Conservation (phyloP, 805 yeast species). For the Lachancea meyersii region DNA sequence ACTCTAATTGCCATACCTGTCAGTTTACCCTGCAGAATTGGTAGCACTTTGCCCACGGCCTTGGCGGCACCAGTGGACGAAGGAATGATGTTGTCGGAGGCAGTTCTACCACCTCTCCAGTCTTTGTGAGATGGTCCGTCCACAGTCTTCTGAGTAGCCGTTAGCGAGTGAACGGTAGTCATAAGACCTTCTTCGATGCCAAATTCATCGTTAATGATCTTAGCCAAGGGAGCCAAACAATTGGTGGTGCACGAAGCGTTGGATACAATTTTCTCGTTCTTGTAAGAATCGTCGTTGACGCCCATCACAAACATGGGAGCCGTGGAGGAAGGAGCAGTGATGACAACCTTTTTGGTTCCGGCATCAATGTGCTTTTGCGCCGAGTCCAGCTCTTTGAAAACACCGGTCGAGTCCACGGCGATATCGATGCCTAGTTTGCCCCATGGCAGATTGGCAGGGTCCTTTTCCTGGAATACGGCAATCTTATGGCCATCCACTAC, state of each 20-base stretch:
- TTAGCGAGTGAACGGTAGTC: slow-evolving; percentile 69
- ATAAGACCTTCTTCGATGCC: slow-evolving; percentile 70
- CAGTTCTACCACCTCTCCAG: slow-evolving; percentile 79
- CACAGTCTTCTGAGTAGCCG: slow-evolving; percentile 69
- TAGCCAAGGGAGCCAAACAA: slow-evolving; percentile 70
- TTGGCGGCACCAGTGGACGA: slow-evolving; percentile 74
- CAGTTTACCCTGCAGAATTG: slow-evolving; percentile 64
- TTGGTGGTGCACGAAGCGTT: slow-evolving; percentile 72
- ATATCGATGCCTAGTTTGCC: slow-evolving; percentile 54
- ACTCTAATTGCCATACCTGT: slow-evolving; percentile 72
- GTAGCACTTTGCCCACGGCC: slow-evolving; percentile 71
- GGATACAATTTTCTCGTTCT: slow-evolving; percentile 53
- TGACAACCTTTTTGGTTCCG: slow-evolving; percentile 69
- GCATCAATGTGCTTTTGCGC: slow-evolving; percentile 65
- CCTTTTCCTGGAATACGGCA: slow-evolving; percentile 56
- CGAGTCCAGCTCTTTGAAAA: slow-evolving; percentile 58
- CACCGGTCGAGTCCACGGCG: slow-evolving; percentile 69
- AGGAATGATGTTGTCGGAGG: slow-evolving; percentile 69
- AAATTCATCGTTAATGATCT: slow-evolving; percentile 57
- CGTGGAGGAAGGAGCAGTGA: slow-evolving; percentile 66
- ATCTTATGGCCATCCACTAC: slow-evolving; percentile 47
- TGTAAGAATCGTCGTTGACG: slow-evolving; percentile 58
- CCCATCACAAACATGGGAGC: slow-evolving; percentile 72
- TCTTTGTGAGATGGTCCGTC: slow-evolving; percentile 75
- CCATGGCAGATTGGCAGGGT: slow-evolving; percentile 66